phyloP scores from a whole-genome alignment of 148 eudicot species.

The Chenopodium formosanum region DNA sequence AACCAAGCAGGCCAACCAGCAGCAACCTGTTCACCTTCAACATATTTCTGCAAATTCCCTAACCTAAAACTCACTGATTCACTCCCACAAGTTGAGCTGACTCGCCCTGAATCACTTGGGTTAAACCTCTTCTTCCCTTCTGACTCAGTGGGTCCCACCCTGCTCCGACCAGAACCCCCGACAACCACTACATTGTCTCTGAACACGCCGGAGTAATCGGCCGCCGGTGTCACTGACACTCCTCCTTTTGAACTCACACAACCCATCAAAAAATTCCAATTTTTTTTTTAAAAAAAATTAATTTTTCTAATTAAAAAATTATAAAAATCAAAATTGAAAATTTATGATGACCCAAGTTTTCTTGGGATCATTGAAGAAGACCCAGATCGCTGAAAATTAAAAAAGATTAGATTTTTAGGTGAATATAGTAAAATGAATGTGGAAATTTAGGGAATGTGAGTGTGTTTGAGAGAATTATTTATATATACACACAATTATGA shows the following conservation, averaged over 20 bases:
- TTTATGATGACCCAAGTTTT: background rate
- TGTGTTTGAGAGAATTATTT: background rate
- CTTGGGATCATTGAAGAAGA: slow-evolving; percentile 24
- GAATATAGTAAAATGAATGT: background rate
- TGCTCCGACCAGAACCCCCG: slow-evolving; percentile 43
- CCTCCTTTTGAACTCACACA: slow-evolving; percentile 89
- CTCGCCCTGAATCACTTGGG: slow-evolving; percentile 43
- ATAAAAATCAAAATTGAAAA: background rate
- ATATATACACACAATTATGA: too few species aligned
- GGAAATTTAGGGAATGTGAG: background rate
- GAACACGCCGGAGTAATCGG: slow-evolving; percentile 65
- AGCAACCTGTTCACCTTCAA: slow-evolving; percentile 80
- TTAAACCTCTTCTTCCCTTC: slow-evolving; percentile 4
- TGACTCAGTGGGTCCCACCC: slow-evolving; percentile 24
- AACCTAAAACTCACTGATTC: slow-evolving; percentile 79
- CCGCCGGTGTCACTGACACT: slow-evolving; percentile 82
- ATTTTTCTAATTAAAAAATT: too few species aligned
- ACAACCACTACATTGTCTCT: slow-evolving; percentile 38
- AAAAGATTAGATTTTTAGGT: background rate
- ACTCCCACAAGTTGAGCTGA: slow-evolving; percentile 46
- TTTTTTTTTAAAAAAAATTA: background rate
- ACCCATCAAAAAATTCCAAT: slow-evolving; percentile 46
- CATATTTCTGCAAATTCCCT: slow-evolving; percentile 76
- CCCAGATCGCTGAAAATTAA: slow-evolving; percentile 39
- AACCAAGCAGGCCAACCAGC: slow-evolving; percentile 99